These are phyloP conservation scores for Glycyrrhiza uralensis DNA, from an alignment of 306 rosid species.

Conservation along the genomic window DNA sequence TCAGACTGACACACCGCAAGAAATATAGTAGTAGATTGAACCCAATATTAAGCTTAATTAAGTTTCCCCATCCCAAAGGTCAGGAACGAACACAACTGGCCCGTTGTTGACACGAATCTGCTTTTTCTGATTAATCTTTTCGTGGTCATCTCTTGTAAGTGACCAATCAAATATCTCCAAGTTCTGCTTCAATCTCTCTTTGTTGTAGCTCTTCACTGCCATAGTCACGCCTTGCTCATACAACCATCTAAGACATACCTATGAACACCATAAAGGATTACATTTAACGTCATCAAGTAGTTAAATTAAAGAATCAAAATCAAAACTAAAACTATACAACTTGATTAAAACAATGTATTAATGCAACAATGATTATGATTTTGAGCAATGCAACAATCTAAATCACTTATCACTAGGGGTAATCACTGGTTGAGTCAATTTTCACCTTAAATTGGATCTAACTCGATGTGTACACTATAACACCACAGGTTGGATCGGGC, in stretches of 20 bases:
- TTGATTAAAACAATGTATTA: neutral
- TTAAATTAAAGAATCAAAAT: neutral
- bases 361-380: no score
- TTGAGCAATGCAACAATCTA: no score
- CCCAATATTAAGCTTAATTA: neutral
- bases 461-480: no score
- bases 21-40: neutral
- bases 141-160: slow-evolving; percentile 32
- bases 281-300: neutral
- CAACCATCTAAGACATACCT: slow-evolving; percentile 52
- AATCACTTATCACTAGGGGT: no score
- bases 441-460: no score
- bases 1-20: neutral
- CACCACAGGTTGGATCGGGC: no score
- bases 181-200: slow-evolving; percentile 48
- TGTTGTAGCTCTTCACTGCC: slow-evolving; percentile 52
- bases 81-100: neutral
- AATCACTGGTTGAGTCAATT: no score
- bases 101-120: neutral
- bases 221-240: slow-evolving; percentile 40
- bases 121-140: slow-evolving; percentile 32
- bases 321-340: neutral
- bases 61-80: slow-evolving; percentile 29
- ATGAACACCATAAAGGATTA: neutral
- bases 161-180: slow-evolving; percentile 50